These are phyloP conservation scores for Dothistroma septosporum DNA, from an alignment of 2,329 filamentous ascomycete species.

Conservation along the genomic window DNA sequence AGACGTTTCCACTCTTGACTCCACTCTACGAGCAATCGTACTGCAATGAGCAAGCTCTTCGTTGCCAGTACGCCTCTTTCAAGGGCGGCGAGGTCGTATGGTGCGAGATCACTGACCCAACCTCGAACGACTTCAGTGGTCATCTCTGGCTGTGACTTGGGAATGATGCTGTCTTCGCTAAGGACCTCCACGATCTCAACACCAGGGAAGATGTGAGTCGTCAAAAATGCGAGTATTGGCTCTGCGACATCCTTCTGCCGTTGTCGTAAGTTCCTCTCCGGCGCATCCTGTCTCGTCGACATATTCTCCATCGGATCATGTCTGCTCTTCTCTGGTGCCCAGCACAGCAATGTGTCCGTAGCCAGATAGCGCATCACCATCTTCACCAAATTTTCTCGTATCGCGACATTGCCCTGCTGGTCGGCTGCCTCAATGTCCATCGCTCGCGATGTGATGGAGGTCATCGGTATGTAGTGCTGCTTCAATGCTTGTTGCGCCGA, in stretches of 20 bases:
- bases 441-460: slow-evolving; percentile 76
- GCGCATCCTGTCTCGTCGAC: slow-evolving; percentile 2
- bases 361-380: slow-evolving; percentile 80
- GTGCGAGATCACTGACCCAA: slow-evolving; percentile 69
- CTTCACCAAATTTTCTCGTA: slow-evolving; percentile 61
- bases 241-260: slow-evolving; percentile 67
- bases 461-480: slow-evolving; percentile 85
- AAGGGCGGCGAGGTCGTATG: slow-evolving; percentile 80
- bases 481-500: slow-evolving; percentile 79
- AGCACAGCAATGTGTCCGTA: slow-evolving; percentile 90
- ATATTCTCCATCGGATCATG: slow-evolving; percentile 39
- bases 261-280: slow-evolving; percentile 54
- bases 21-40: slow-evolving; percentile 80
- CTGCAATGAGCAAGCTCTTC: slow-evolving; percentile 78
- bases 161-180: slow-evolving; percentile 72
- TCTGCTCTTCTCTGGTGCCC: slow-evolving; percentile 60
- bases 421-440: slow-evolving; percentile 75
- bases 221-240: slow-evolving; percentile 68
- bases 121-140: slow-evolving; percentile 73
- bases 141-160: slow-evolving; percentile 64
- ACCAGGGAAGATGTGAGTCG: slow-evolving; percentile 74
- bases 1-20: slow-evolving; percentile 63
- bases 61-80: slow-evolving; percentile 79
- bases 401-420: slow-evolving; percentile 43
- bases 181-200: slow-evolving; percentile 75